Evolutionary conservation across 108 stramenopile genomes (phyloP), one percentile per base, ranked within the genome.

Genomic region (Bacterosira constricta): DNA sequence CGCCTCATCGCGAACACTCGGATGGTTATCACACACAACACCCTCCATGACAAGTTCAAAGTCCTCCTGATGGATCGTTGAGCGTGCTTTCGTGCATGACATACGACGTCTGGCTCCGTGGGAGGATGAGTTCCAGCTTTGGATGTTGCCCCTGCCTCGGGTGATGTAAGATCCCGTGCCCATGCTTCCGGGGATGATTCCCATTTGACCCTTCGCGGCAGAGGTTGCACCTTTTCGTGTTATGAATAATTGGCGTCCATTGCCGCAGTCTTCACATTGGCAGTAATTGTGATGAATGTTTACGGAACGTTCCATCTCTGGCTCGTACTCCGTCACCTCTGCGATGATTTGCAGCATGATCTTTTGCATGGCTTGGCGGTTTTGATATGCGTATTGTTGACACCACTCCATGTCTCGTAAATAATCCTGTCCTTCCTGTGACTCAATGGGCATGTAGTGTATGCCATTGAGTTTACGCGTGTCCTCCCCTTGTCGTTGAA

Each of bases 251-350:
- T 61, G 12, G 29, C 63, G 49, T 2, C 50, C 72, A 41, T 56
- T 61, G 45, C 72, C n/a, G n/a, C n/a, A 73, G 5, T 51, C 23
- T 38, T 73, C 72, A 53, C 62, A 64, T 20, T 49, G 35, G 18
- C 72, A 73, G 41, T 53, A 73, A 31, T 73, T 73, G 63, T 73
- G 72, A 51, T 73, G 72, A 36, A 64, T 65, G 50, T 73, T 73
- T 29, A 61, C 27, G 1, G 29, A n/a, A 4, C 36, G 27, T 18
- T 25, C 9, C 17, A 36, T 27, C 31, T 73, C 59, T 15, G 63
- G 50, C 18, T 52, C 45, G 20, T 31, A 13, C 4, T 50, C 63
- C 17, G 63, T 63, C 23, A 73, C 72, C n/a, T 46, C 3, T 9
- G n/a, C 46, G 2, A 73, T 61, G 18, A 51, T 56, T 30, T 46